Evolutionary conservation across 2,329 filamentous ascomycete genomes (phyloP), one percentile per base, ranked within the genome.

Genomic region (Diaporthe velutina): DNA sequence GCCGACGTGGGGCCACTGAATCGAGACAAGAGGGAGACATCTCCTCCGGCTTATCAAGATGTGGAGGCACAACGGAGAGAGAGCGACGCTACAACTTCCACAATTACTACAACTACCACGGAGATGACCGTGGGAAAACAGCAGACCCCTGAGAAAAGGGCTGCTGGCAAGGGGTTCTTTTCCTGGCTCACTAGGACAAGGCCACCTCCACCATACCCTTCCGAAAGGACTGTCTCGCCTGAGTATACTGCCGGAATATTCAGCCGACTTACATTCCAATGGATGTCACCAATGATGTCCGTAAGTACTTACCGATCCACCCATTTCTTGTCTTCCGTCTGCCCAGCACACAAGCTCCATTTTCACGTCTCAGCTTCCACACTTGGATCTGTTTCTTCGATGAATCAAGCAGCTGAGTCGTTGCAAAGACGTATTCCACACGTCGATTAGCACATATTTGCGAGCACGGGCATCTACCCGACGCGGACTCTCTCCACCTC

Each of bases 401-500:
- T 45, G 15, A 13, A 42, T n/a, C 15, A 64, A 40, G 25, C 38
- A 64, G 58, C 58, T 64, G 40, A 45, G 58, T 17, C 25, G 38
- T 64, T 64, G 13, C 10, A 33, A 45, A 64, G 58, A 17, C 38
- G 9, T 45, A 28, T 22, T 33, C 25, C 17, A 64, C 58, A 10
- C 58, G 22, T 28, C 40, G 38, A 22, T 45, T 45, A 64, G 38
- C 58, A 64, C 38, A 64, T 22, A 22, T 45, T 22, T 64, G 58
- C 58, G 58, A 64, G 58, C 40, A 45, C 25, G 58, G 58, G 35
- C 66, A 70, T 35, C 15, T 55, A 15, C 66, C 52, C 48, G 15
- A 55, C 15, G 19, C 33, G 4, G 30, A 38, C 4, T 17, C 66
- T 17, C 10, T 40, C 12, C 13, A 15, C 4, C 45, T 98, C 95